These are phyloP conservation scores for Apodospora peruviana DNA, from an alignment of 495 filamentous ascomycete species.

Conservation along the genomic window DNA sequence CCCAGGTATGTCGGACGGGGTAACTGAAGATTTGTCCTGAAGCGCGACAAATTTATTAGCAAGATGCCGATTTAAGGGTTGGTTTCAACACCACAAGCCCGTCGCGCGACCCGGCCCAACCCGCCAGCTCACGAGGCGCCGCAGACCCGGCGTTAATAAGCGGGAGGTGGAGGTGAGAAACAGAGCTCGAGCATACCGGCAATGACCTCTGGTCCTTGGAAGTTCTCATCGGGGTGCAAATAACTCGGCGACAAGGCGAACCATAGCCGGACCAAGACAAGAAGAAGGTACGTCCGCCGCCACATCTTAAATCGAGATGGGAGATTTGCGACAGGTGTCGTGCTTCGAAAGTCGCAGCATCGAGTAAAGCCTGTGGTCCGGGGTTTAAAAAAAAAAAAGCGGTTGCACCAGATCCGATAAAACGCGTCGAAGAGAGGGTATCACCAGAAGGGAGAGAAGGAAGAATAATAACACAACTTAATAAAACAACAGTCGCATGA, in stretches of 20 bases:
- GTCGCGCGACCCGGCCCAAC: background rate
- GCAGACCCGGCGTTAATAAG: no score
- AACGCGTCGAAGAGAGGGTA: conserved; percentile 3
- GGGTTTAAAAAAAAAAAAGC: no score
- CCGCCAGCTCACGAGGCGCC: no score
- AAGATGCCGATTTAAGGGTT: background rate
- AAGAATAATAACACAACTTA: conserved; percentile 1
- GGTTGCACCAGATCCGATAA: conserved; percentile 1
- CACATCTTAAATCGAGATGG: conserved; percentile 56
- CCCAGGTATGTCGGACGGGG: conserved; percentile 83
- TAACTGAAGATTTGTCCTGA: conserved; percentile 85
- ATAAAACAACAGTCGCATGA: conserved; percentile 1
- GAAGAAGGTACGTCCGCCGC: conserved; percentile 80
- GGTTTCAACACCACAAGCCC: no score
- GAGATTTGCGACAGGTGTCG: conserved; percentile 4
- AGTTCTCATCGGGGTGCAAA: conserved; percentile 96
- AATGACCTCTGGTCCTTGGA: conserved; percentile 95
- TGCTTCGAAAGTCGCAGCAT: conserved; percentile 8
- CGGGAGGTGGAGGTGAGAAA: no score
- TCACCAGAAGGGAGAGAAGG: conserved; percentile 7
- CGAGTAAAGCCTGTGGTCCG: conserved; percentile 11
- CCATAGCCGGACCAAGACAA: conserved; percentile 84
- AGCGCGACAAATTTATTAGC: background rate
- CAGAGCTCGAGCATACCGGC: no score
- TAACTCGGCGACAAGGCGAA: conserved; percentile 94